Percentiles rank a stretch among this genome's conserved stretches.
Conservation (phyloP, 2,329 filamentous ascomycete species). For the Alternaria gansuensis region DNA sequence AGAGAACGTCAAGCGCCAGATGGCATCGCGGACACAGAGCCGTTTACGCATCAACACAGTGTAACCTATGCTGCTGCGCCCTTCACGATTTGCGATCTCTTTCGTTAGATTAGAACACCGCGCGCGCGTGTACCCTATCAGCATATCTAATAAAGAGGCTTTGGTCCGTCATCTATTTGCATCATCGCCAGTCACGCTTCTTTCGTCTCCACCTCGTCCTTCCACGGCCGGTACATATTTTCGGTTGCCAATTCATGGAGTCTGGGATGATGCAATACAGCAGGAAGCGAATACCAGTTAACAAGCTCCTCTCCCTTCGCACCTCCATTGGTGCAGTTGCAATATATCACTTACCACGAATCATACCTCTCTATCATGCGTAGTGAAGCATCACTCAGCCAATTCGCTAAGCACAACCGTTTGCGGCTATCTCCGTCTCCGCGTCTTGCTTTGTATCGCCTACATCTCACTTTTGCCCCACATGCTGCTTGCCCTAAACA, state of each 20-base stretch:
- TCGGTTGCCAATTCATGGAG: slow-evolving; percentile 3
- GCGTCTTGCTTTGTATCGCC: background rate
- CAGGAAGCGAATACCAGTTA: background rate
- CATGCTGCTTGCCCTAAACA: background rate
- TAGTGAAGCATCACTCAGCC: background rate
- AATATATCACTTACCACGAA: slow-evolving; percentile 5
- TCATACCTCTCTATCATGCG: background rate
- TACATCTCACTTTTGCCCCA: background rate
- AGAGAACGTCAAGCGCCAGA: slow-evolving; percentile 47
- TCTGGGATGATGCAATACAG: slow-evolving; percentile 5
- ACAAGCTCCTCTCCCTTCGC: slow-evolving; percentile 2
- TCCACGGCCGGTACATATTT: slow-evolving; percentile 18
- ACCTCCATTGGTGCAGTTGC: slow-evolving; percentile 20
- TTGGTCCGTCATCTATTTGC: background rate
- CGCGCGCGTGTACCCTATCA: slow-evolving; percentile 5
- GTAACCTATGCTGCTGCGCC: slow-evolving; percentile 21
- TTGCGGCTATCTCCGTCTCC: background rate
- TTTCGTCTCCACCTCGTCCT: background rate
- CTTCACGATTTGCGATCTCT: slow-evolving; percentile 14
- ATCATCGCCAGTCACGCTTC: background rate
- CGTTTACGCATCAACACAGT: slow-evolving; percentile 44
- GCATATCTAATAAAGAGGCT: background rate
- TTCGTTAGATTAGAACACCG: slow-evolving; percentile 7
- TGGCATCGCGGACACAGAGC: slow-evolving; percentile 43
- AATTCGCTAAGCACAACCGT: background rate